These are phyloP conservation scores for Aspergillus pseudoviridinutans DNA, from an alignment of 2,329 filamentous ascomycete species.

Conservation along the genomic window DNA sequence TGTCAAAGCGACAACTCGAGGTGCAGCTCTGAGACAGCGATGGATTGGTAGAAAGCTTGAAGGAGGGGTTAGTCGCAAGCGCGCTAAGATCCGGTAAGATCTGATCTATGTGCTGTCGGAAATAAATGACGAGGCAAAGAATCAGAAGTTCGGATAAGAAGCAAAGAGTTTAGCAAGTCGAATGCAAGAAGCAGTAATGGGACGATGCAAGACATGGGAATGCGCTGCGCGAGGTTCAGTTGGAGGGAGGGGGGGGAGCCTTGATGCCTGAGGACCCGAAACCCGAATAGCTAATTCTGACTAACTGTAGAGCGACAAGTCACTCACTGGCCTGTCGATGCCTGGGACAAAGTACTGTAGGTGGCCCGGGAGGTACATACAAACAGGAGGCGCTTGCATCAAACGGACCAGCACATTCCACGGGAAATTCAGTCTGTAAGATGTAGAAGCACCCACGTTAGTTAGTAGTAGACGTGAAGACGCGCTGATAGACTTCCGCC, in stretches of 20 bases:
- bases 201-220: slow-evolving; percentile 11
- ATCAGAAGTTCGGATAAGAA: slow-evolving; percentile 1
- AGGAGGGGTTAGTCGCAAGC: slow-evolving; percentile 15
- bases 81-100: slow-evolving; percentile 11
- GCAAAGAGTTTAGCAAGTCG: slow-evolving; percentile 8
- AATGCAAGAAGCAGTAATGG: slow-evolving; percentile 4
- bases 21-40: slow-evolving; percentile 17
- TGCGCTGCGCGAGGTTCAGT: slow-evolving; percentile 4
- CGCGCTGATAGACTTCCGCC: not conserved
- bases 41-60: slow-evolving; percentile 6
- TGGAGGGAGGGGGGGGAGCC: slow-evolving; percentile 4
- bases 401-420: not conserved
- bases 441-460: not conserved
- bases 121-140: slow-evolving; percentile 1
- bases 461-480: not conserved
- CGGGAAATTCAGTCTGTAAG: not conserved
- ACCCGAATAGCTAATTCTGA: slow-evolving; percentile 3
- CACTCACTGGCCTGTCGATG: slow-evolving; percentile 8
- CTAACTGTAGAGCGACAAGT: slow-evolving; percentile 13
- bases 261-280: slow-evolving; percentile 16
- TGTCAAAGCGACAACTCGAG: slow-evolving; percentile 16
- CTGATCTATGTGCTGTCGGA: slow-evolving; percentile 2
- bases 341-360: slow-evolving; percentile 5
- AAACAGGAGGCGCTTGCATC: slow-evolving; percentile 13
- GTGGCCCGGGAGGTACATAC: slow-evolving; percentile 1